Evolutionary conservation across 495 filamentous ascomycete species (phyloP).

Genomic region (Beverwykella pulmonaria): DNA sequence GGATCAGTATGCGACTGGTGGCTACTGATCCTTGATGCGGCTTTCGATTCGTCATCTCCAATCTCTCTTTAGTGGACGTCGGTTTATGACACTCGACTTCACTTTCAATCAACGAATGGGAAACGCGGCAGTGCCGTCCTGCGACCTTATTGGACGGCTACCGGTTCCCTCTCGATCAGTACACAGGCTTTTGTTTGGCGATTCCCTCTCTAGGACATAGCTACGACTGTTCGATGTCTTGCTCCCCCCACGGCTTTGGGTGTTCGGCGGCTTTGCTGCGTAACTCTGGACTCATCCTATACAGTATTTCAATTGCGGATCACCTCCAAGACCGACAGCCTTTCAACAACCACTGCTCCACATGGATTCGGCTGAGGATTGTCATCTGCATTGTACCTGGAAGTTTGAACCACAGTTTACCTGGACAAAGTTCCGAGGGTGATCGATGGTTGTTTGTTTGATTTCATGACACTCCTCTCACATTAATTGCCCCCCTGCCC

Average conservation of each 20-base stretch:
- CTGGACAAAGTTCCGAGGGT: conserved; percentile 20
- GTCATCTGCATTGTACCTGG: conserved; percentile 11
- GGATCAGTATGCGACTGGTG: conserved; percentile 40
- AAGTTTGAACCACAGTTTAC: conserved; percentile 21
- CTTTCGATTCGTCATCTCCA: conserved; percentile 37
- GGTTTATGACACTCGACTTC: conserved; percentile 11
- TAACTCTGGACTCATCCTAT: conserved; percentile 21
- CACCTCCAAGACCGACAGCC: conserved; percentile 3
- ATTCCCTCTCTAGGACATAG: conserved; percentile 27
- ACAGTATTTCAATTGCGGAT: conserved; percentile 17
- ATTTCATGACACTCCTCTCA: conserved; percentile 26
- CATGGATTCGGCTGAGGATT: neutral
- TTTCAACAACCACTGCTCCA: conserved; percentile 5
- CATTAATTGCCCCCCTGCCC: conserved; percentile 32
- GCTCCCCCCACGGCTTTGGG: conserved; percentile 15
- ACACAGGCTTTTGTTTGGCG: conserved; percentile 34
- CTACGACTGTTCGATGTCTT: conserved; percentile 29
- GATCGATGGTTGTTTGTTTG: conserved; percentile 32
- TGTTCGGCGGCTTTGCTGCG: conserved; percentile 17
- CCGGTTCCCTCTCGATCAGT: conserved; percentile 28
- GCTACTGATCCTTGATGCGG: conserved; percentile 44
- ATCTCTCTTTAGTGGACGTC: conserved; percentile 32
- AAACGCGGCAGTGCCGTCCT: conserved; percentile 45
- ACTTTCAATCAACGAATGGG: conserved; percentile 36
- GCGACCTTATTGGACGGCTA: conserved; percentile 32